These are phyloP conservation scores for Solanum medicagineum DNA, from an alignment of 257 asterid species.

Conservation along the genomic window DNA sequence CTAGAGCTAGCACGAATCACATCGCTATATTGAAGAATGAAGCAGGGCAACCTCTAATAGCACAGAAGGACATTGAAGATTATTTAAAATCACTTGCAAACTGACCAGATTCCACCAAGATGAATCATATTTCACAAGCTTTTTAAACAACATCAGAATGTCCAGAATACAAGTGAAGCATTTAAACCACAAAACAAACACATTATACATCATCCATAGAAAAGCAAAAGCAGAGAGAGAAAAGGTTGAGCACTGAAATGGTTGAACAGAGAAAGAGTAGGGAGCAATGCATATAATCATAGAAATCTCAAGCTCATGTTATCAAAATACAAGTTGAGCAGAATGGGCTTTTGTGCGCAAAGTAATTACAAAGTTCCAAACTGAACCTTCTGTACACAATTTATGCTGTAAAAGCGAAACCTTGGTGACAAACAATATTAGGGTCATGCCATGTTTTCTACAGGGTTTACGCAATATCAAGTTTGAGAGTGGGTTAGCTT, in stretches of 20 bases:
- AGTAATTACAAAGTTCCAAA: not conserved
- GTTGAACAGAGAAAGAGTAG: not conserved
- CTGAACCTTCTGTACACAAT: not conserved
- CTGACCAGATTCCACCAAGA: not conserved
- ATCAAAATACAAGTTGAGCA: not conserved
- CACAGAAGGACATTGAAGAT: no score
- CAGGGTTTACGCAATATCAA: not conserved
- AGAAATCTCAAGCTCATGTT: not conserved
- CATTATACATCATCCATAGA: not conserved
- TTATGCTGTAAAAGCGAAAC: not conserved
- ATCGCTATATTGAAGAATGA: not conserved
- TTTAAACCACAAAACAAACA: not conserved
- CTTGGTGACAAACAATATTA: not conserved
- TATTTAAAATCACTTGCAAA: not conserved
- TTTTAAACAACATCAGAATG: not conserved
- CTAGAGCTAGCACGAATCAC: not conserved
- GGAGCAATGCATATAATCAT: not conserved
- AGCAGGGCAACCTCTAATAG: no score
- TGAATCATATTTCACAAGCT: not conserved
- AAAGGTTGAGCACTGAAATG: not conserved
- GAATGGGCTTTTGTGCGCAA: not conserved
- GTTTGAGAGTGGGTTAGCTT: not conserved
- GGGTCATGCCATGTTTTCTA: not conserved
- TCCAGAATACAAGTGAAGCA: not conserved
- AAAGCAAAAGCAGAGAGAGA: not conserved